Percentiles rank a stretch among this genome's conserved stretches.
These are phyloP conservation scores for Ophiostoma australiae DNA, from an alignment of 2,329 filamentous ascomycete genomes.

Conservation along the genomic window DNA sequence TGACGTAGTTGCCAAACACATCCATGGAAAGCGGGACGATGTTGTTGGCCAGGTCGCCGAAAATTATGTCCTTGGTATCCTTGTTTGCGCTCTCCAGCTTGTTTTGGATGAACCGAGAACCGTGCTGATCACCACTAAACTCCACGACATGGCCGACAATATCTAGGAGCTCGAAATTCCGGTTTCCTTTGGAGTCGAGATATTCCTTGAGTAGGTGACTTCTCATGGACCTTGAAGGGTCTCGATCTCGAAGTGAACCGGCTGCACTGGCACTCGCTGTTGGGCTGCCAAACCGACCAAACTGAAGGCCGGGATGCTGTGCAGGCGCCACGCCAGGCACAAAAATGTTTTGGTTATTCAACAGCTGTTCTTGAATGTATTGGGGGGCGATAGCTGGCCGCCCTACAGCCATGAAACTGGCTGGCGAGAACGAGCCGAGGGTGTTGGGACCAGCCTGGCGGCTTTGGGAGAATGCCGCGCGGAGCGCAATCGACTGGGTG, in stretches of 20 bases:
- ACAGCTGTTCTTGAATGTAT: neutral
- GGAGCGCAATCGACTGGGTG: neutral
- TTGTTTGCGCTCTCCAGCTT: slow-evolving; percentile 91
- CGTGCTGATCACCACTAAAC: slow-evolving; percentile 92
- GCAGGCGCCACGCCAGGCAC: neutral
- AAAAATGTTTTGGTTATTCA: neutral
- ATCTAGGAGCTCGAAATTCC: slow-evolving; percentile 76
- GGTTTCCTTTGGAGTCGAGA: slow-evolving; percentile 61
- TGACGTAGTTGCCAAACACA: slow-evolving; percentile 96
- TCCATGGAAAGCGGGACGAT: slow-evolving; percentile 88
- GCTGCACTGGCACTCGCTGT: neutral
- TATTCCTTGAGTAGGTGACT: slow-evolving; percentile 77
- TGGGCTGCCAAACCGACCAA: neutral
- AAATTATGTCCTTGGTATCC: slow-evolving; percentile 89
- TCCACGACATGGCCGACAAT: slow-evolving; percentile 86
- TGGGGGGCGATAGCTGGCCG: neutral
- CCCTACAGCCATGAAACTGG: neutral
- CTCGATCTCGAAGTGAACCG: slow-evolving; percentile 18
- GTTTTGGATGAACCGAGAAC: slow-evolving; percentile 90
- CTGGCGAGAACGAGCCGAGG: neutral
- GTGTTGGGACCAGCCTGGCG: neutral
- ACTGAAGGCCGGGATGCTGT: neutral
- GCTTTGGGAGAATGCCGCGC: neutral
- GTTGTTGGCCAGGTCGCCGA: slow-evolving; percentile 80
- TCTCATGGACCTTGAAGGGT: slow-evolving; percentile 41